These are phyloP conservation scores for Priceomyces carsonii DNA, from an alignment of 805 yeast species.

Conservation along the genomic window DNA sequence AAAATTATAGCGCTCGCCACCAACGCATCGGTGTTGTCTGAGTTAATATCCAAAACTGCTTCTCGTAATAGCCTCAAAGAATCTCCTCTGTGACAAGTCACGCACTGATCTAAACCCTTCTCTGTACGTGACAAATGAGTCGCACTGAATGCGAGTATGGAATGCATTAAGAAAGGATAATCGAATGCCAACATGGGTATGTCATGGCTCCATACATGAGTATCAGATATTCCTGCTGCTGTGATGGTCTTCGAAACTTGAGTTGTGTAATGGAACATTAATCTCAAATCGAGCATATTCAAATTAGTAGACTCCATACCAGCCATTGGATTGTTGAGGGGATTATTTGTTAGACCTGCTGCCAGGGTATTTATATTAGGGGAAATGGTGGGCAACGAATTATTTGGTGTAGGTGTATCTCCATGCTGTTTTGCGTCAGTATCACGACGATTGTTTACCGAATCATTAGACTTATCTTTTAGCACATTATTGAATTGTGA, in stretches of 20 bases:
- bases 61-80: slow-evolving; percentile 79
- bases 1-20: slow-evolving; percentile 89
- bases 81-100: slow-evolving; percentile 84
- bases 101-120: slow-evolving; percentile 74
- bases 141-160: slow-evolving; percentile 86
- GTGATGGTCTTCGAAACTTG: slow-evolving; percentile 86
- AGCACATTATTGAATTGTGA: slow-evolving; percentile 4
- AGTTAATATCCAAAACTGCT: slow-evolving; percentile 80
- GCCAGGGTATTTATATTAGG: slow-evolving; percentile 19
- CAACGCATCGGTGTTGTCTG: slow-evolving; percentile 87
- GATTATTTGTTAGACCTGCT: slow-evolving; percentile 8
- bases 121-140: slow-evolving; percentile 83
- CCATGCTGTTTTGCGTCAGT: no score
- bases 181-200: slow-evolving; percentile 87
- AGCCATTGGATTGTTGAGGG: slow-evolving; percentile 13
- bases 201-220: slow-evolving; percentile 82
- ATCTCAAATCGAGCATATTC: slow-evolving; percentile 73
- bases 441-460: no score
- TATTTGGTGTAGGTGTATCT: slow-evolving; percentile 3
- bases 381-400: slow-evolving; percentile 17
- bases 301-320: slow-evolving; percentile 27
- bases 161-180: slow-evolving; percentile 90
- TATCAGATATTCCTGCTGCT: slow-evolving; percentile 86
- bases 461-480: slow-evolving; percentile 6
- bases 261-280: slow-evolving; percentile 86